Evolutionary conservation across 2,329 filamentous ascomycete species (phyloP).

Genomic region (Parascedosporium putredinis): DNA sequence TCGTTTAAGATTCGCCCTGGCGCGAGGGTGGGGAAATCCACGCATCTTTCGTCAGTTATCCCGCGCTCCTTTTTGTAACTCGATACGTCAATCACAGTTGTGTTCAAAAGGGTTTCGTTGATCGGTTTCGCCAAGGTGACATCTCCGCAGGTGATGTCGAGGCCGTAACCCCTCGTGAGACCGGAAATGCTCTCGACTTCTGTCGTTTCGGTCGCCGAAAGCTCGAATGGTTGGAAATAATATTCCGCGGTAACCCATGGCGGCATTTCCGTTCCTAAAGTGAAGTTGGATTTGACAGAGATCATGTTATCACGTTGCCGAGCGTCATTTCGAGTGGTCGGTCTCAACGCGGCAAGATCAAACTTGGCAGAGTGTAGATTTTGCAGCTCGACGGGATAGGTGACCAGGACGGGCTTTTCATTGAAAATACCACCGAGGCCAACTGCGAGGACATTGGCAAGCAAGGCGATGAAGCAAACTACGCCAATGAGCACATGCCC

Average conservation of each 20-base stretch:
- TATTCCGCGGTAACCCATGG: slow-evolving; percentile 35
- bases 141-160: slow-evolving; percentile 14
- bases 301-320: slow-evolving; percentile 12
- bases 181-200: slow-evolving; percentile 11
- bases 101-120: not conserved
- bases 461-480: slow-evolving; percentile 36
- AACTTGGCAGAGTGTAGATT: slow-evolving; percentile 13
- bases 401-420: slow-evolving; percentile 16
- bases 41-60: not conserved
- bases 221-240: slow-evolving; percentile 37
- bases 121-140: not conserved
- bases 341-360: too few relatives aligned
- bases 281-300: slow-evolving; percentile 33
- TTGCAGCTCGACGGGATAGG: not conserved
- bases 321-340: not conserved
- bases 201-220: not conserved
- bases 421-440: slow-evolving; percentile 40
- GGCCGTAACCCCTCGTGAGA: slow-evolving; percentile 20
- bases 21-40: not conserved
- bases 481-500: slow-evolving; percentile 33
- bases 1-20: not conserved
- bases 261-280: slow-evolving; percentile 29
- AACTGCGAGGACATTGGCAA: slow-evolving; percentile 43
- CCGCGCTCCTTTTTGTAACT: not conserved
- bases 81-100: not conserved